Conservation (phyloP, 371 early-diverging fungal genomes). For the Apophysomyces elegans region DNA sequence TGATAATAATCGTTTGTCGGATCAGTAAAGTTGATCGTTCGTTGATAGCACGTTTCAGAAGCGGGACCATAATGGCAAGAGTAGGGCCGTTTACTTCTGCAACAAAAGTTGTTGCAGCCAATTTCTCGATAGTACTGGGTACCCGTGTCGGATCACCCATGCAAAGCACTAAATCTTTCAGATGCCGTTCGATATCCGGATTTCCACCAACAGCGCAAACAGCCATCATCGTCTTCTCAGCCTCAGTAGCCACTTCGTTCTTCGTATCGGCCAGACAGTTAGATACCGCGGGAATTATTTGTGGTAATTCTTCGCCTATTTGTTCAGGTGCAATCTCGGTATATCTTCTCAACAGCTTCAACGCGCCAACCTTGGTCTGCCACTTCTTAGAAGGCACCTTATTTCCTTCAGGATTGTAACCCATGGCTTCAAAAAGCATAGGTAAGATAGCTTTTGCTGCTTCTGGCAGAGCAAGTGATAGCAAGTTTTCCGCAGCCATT, state of each 20-base stretch:
- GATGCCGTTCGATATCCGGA: conserved; percentile 73
- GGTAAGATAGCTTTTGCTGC: conserved; percentile 65
- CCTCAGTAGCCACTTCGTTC: conserved; percentile 59
- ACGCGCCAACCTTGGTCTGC: conserved; percentile 77
- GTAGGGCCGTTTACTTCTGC: conserved; percentile 80
- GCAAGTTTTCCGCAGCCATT: conserved; percentile 56
- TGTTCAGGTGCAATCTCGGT: conserved; percentile 66
- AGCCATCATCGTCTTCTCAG: conserved; percentile 63
- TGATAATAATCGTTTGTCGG: conserved; percentile 65
- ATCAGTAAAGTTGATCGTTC: conserved; percentile 59
- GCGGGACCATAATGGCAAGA: conserved; percentile 79
- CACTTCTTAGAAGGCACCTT: conserved; percentile 69
- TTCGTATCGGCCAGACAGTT: conserved; percentile 78
- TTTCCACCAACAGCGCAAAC: conserved; percentile 78
- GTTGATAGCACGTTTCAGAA: conserved; percentile 65
- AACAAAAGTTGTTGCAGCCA: conserved; percentile 81
- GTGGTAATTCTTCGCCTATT: conserved; percentile 67
- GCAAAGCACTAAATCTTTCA: conserved; percentile 70
- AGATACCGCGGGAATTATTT: conserved; percentile 74
- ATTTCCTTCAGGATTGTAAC: conserved; percentile 15
- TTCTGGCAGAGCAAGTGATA: conserved; percentile 58
- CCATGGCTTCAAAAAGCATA: conserved; percentile 64
- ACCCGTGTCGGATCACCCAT: conserved; percentile 79
- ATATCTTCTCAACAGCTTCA: conserved; percentile 59
- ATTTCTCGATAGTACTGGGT: conserved; percentile 68